Evolutionary conservation across 352 stramenopile genomes (phyloP), one percentile per base, ranked within the genome.

Genomic region (Thraustochytrium sp.): DNA sequence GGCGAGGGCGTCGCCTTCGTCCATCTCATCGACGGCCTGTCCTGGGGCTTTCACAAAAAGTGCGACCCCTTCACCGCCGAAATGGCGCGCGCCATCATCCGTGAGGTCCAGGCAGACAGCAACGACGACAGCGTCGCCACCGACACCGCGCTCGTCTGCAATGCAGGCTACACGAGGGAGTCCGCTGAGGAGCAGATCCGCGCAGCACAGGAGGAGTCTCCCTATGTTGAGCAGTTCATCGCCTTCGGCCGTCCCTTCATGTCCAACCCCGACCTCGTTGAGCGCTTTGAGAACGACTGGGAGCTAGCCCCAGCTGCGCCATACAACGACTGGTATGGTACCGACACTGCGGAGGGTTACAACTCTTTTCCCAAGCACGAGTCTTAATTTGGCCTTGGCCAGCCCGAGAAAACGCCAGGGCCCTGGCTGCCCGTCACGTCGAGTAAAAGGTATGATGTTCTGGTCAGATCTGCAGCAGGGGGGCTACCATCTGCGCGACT

Each of bases 191-290:
- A 87, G 18, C 88, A 89, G 31, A 85, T 94, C 29, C 85, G 88
- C 21, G 84, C 90, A 16, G 75, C 86, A 2, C 88, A 88, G 34
- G 90, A 93, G 73, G 82, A 75, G 4, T 88, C 18, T 18, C 42
- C 42, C 18, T 55, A 75, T 2, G 42, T 77, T 18, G 65, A 77
- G 18, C 29, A 62, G 65, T 23, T n/a, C 34, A 89, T 94, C 9
- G 90, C 88, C 18, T 91, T 92, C 63, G 90, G 91, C 13, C 88
- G 90, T 42, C 75, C 87, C 73, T 93, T 92, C 68, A 93, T 94
- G 75, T 89, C 89, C 40, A 94, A 93, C 75, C 90, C 90, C 37
- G 90, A 93, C 82, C 51, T 94, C 49, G 89, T 92, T 48, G 85
- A 88, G 56, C 88, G 89, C 9, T 88, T 93, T 64, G 38, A 88